Evolutionary conservation across 1,284 basidiomycete species (phyloP).

Genomic region (Apiotrichum gracile): DNA sequence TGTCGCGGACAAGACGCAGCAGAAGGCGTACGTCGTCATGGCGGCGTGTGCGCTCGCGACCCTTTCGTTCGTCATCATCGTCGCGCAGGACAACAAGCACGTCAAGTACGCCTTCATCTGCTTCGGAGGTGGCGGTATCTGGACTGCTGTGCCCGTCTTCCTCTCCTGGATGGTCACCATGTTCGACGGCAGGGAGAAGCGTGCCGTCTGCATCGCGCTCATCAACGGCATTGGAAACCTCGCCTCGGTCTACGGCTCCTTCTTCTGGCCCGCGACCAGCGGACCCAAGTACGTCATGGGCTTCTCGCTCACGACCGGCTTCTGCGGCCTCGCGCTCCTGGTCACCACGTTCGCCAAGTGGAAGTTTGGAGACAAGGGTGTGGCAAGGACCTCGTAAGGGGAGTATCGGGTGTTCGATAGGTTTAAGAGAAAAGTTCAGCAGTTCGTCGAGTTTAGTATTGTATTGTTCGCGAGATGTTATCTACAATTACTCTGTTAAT

Average conservation of each 20-base stretch:
- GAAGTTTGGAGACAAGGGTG: constrained; percentile 37
- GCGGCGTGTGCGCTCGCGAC: constrained; percentile 24
- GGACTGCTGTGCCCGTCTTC: constrained; percentile 42
- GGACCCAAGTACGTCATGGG: constrained; percentile 40
- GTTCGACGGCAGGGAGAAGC: constrained; percentile 42
- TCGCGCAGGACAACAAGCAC: constrained; percentile 29
- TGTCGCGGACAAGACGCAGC: constrained; percentile 39
- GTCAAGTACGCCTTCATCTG: constrained; percentile 46
- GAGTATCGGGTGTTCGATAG: too few relatives aligned
- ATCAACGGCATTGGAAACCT: constrained; percentile 44
- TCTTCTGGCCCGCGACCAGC: constrained; percentile 40
- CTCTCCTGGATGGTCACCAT: constrained; percentile 44
- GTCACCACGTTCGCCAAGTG: constrained; percentile 22
- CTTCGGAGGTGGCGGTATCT: constrained; percentile 44
- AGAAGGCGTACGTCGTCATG: constrained; percentile 42
- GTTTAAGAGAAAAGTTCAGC: too few relatives aligned
- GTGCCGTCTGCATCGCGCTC: constrained; percentile 42
- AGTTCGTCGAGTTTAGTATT: too few relatives aligned
- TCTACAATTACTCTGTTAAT: too few relatives aligned
- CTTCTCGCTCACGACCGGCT: constrained; percentile 37
- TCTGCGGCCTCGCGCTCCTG: constrained; percentile 29
- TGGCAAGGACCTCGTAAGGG: constrained; percentile 9
- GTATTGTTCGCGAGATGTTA: too few relatives aligned
- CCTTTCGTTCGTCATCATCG: constrained; percentile 39
- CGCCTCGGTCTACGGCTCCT: constrained; percentile 42